These are phyloP conservation scores for Gaeumannomyces tritici DNA, from an alignment of 2,329 filamentous ascomycete genomes.

Conservation along the genomic window DNA sequence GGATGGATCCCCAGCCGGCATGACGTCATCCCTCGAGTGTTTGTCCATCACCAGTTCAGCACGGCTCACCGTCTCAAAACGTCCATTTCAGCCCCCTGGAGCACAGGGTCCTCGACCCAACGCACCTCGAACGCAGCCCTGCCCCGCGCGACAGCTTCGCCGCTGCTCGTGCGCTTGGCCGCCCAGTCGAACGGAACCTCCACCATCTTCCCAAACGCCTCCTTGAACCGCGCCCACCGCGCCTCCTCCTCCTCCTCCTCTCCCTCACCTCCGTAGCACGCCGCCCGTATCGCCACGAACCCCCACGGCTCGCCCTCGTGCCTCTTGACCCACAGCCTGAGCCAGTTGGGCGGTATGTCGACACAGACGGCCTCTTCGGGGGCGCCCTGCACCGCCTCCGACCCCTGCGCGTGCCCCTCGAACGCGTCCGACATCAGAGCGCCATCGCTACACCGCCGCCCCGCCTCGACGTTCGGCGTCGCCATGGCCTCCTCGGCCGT, in stretches of 20 bases:
- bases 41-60: too few relatives aligned
- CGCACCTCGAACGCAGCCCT: constrained; percentile 1
- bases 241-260: neutral
- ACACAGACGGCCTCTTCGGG: neutral
- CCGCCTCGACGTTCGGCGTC: neutral
- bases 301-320: constrained; percentile 1
- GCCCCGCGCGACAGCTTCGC: neutral
- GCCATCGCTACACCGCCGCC: neutral
- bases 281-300: neutral
- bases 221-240: neutral
- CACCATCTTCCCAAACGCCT: neutral
- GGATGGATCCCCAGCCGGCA: too few relatives aligned
- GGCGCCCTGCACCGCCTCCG: neutral
- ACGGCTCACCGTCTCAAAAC: neutral
- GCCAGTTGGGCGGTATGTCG: neutral
- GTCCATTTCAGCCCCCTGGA: neutral
- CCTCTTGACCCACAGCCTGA: constrained; percentile 1
- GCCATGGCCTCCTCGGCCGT: neutral
- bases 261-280: neutral
- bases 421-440: neutral
- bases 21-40: neutral
- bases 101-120: constrained; percentile 1
- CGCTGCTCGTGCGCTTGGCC: neutral
- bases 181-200: neutral
- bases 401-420: neutral